phyloP scores from a whole-genome alignment of 2,329 filamentous ascomycete genomes.

The Aplosporella prunicola region DNA sequence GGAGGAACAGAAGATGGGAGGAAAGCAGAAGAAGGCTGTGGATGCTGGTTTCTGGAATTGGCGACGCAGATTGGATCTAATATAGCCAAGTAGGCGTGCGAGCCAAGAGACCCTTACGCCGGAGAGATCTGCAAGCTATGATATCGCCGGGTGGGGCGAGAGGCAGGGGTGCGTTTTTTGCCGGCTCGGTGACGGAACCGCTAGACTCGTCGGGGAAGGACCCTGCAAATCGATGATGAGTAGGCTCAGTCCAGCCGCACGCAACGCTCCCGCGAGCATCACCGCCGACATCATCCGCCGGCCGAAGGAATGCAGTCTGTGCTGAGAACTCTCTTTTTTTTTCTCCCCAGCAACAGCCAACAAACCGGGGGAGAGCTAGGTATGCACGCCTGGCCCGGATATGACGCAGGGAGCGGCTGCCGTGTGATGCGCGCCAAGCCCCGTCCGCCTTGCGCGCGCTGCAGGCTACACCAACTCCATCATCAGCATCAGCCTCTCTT shows the following conservation, averaged over 20 bases:
- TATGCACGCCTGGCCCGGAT: background rate
- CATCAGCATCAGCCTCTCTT: no score
- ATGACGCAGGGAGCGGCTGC: constrained; percentile 2
- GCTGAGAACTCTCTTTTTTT: no score
- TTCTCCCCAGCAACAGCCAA: background rate
- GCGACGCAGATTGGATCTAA: no score
- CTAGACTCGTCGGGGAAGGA: constrained; percentile 16
- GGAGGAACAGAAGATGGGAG: background rate
- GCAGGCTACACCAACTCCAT: constrained; percentile 4
- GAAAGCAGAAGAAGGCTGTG: background rate
- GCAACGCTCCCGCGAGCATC: no score
- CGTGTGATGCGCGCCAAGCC: constrained; percentile 6
- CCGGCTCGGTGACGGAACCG: no score
- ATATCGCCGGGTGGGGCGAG: constrained; percentile 4
- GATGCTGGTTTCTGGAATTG: background rate
- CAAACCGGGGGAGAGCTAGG: background rate
- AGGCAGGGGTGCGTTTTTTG: background rate
- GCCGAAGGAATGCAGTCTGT: constrained; percentile 1
- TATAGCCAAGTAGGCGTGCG: no score
- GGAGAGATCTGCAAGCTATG: constrained; percentile 5
- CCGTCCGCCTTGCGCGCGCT: background rate
- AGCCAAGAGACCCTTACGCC: no score
- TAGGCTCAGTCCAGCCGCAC: constrained; percentile 1
- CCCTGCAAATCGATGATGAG: constrained; percentile 23
- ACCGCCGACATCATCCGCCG: no score